Evolutionary conservation across 2,329 filamentous ascomycete species (phyloP).

Genomic region (Setomelanomma holmii): DNA sequence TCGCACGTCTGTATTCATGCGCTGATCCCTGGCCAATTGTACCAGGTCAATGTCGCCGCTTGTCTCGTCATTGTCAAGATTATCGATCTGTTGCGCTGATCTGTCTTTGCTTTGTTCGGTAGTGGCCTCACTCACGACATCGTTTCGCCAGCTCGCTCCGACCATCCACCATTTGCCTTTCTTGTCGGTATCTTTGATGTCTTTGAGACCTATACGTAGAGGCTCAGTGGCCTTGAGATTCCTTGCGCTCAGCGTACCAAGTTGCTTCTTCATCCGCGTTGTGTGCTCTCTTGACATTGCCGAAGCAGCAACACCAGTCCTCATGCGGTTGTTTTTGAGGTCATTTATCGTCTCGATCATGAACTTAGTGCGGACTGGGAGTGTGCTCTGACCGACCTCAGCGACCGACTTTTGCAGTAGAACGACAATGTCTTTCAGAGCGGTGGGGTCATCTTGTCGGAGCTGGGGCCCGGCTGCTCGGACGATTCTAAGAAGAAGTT

Average conservation of each 20-base stretch:
- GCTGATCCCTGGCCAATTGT: constrained; percentile 77
- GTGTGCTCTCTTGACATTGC: constrained; percentile 81
- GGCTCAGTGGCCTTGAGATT: constrained; percentile 78
- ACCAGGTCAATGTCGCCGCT: constrained; percentile 66
- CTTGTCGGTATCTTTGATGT: constrained; percentile 83
- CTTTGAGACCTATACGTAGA: constrained; percentile 78
- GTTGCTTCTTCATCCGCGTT: constrained; percentile 84
- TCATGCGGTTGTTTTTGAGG: constrained; percentile 91
- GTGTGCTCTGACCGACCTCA: constrained; percentile 69
- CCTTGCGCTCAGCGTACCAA: constrained; percentile 76
- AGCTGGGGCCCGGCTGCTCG: constrained; percentile 80
- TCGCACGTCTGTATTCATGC: constrained; percentile 86
- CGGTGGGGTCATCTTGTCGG: constrained; percentile 84
- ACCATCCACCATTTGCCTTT: constrained; percentile 99
- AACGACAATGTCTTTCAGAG: constrained; percentile 86
- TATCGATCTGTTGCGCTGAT: constrained; percentile 8
- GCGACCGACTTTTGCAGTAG: constrained; percentile 76
- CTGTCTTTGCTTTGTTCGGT: constrained; percentile 45
- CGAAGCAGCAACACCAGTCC: constrained; percentile 74
- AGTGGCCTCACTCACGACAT: constrained; percentile 44
- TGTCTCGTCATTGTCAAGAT: constrained; percentile 24
- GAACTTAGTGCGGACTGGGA: constrained; percentile 90
- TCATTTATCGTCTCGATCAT: constrained; percentile 98
- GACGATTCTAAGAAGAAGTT: constrained; percentile 84
- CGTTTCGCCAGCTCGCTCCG: constrained; percentile 81